A percentile compares a stretch with the other conserved stretches of the same genome.
Evolutionary conservation across 495 filamentous ascomycete species (phyloP).

Genomic region (Tetracladium setigerum): DNA sequence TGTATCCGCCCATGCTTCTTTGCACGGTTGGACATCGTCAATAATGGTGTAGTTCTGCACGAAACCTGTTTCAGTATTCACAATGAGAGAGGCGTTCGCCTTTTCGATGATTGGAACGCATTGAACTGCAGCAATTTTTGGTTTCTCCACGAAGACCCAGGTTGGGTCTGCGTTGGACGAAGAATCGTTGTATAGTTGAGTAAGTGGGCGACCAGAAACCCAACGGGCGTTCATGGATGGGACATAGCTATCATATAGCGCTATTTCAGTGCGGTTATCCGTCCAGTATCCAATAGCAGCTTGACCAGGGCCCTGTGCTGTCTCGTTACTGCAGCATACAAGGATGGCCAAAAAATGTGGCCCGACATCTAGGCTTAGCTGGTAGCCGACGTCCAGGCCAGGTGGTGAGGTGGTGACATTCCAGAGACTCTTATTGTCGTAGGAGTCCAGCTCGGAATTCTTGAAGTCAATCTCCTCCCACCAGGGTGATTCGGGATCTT

Average conservation of each 20-base stretch:
- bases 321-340: conserved; percentile 27
- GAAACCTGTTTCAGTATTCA: conserved; percentile 22
- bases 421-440: conserved; percentile 8
- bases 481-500: conserved; percentile 22
- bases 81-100: conserved; percentile 23
- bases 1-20: conserved; percentile 23
- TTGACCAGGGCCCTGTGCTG: conserved; percentile 4
- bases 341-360: conserved; percentile 20
- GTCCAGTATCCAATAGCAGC: conserved; percentile 25
- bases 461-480: conserved; percentile 13
- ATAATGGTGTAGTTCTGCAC: conserved; percentile 26
- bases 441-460: no score
- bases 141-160: conserved; percentile 21
- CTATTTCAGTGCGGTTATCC: no score
- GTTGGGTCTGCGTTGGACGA: no score
- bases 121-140: conserved; percentile 21
- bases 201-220: conserved; percentile 21
- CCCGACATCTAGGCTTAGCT: conserved; percentile 3
- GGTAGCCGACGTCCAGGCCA: conserved; percentile 5
- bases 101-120: conserved; percentile 29
- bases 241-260: conserved; percentile 25
- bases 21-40: conserved; percentile 5
- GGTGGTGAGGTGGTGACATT: conserved; percentile 4
- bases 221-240: no score
- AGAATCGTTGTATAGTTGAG: not conserved